Conservation (phyloP, 2,329 filamentous ascomycete genomes). For the Diaporthe sp. region DNA sequence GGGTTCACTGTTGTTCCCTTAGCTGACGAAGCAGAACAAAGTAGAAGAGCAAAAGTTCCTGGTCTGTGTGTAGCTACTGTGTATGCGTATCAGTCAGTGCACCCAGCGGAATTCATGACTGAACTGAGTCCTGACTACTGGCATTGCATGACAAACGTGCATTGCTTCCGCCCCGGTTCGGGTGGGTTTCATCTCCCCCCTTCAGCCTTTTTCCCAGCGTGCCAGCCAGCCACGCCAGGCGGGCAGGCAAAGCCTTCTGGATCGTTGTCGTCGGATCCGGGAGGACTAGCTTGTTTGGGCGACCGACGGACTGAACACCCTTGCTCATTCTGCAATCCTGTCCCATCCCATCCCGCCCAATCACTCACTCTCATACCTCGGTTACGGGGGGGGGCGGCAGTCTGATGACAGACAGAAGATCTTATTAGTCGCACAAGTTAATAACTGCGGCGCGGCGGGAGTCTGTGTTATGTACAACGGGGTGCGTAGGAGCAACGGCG, state of each 20-base stretch:
- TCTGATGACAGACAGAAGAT: background rate
- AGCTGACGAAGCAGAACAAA: background rate
- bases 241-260: background rate
- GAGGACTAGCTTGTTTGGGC: constrained; percentile 19
- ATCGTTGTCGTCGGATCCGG: background rate
- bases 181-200: constrained; percentile 21
- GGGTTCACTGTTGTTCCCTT: background rate
- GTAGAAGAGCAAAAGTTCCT: background rate
- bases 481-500: too few relatives aligned
- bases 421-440: too few relatives aligned
- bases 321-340: background rate
- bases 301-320: background rate
- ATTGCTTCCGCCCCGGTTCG: background rate
- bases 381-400: background rate
- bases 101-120: background rate
- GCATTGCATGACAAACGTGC: constrained; percentile 12
- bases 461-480: too few relatives aligned
- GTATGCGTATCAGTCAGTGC: background rate
- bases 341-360: too few relatives aligned
- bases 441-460: too few relatives aligned
- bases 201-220: background rate
- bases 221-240: background rate
- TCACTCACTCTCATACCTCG: background rate
- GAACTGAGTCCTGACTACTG: background rate
- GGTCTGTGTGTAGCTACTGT: background rate